phyloP scores from a whole-genome alignment of 331 rosid species.

The Acacia pycnantha region DNA sequence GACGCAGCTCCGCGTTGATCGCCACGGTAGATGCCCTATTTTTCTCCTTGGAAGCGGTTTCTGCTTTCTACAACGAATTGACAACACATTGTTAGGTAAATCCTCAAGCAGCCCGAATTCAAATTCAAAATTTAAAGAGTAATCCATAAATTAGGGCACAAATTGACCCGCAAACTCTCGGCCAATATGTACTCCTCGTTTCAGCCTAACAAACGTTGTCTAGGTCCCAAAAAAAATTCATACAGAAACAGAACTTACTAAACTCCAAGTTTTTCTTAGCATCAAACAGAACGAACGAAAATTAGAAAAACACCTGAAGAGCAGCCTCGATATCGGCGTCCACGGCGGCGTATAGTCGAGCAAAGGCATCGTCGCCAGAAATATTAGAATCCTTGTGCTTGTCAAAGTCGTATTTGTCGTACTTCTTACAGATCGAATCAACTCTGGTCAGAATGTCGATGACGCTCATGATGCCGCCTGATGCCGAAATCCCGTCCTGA shows the following conservation, averaged over 20 bases:
- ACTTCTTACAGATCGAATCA: slow-evolving; percentile 91
- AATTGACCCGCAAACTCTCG: not conserved
- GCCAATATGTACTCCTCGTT: not conserved
- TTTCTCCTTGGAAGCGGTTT: slow-evolving; percentile 80
- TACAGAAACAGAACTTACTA: not conserved
- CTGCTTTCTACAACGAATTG: slow-evolving; percentile 79
- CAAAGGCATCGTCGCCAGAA: slow-evolving; percentile 94
- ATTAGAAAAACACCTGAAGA: slow-evolving; percentile 49
- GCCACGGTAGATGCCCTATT: slow-evolving; percentile 89
- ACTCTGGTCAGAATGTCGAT: slow-evolving; percentile 93
- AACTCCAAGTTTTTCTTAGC: not conserved
- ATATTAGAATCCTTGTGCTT: slow-evolving; percentile 74
- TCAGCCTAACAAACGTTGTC: not conserved
- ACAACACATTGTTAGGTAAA: not conserved
- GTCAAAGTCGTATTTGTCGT: slow-evolving; percentile 85
- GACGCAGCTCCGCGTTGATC: slow-evolving; percentile 97
- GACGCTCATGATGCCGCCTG: slow-evolving; percentile 71
- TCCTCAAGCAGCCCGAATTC: not conserved
- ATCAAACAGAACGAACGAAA: slow-evolving; percentile 14
- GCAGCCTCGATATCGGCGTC: slow-evolving; percentile 78
- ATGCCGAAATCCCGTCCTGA: slow-evolving; percentile 4
- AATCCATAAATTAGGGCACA: not conserved
- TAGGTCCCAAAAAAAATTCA: not conserved
- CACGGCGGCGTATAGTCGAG: slow-evolving; percentile 73
- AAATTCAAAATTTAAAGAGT: not conserved